Evolutionary conservation across 2,329 filamentous ascomycete genomes (phyloP).

Genomic region (Xylariaceae sp.): DNA sequence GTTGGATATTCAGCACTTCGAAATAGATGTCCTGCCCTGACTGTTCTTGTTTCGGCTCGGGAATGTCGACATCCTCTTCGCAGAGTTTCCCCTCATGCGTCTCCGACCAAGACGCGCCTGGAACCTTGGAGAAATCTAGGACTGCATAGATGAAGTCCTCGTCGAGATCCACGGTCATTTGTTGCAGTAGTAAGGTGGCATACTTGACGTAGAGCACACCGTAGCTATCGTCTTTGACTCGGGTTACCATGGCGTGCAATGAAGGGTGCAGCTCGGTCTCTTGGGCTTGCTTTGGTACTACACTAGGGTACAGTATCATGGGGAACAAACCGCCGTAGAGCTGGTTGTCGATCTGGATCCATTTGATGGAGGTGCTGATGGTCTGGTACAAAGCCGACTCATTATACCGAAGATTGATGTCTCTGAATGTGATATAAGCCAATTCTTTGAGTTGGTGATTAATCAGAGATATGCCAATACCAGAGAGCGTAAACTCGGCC

Average conservation of each 20-base stretch:
- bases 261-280: slow-evolving; percentile 97
- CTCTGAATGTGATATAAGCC: slow-evolving; percentile 87
- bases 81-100: slow-evolving; percentile 77
- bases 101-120: slow-evolving; percentile 82
- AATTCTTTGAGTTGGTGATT: slow-evolving; percentile 89
- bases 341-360: slow-evolving; percentile 99
- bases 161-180: slow-evolving; percentile 97
- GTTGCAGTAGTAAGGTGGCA: slow-evolving; percentile 85
- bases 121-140: slow-evolving; percentile 89
- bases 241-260: slow-evolving; percentile 83
- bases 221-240: slow-evolving; percentile 97
- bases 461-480: slow-evolving; percentile 88
- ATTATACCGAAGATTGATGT: slow-evolving; percentile 84
- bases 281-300: slow-evolving; percentile 93
- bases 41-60: slow-evolving; percentile 81
- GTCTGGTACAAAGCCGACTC: slow-evolving; percentile 95
- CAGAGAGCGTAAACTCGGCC: slow-evolving; percentile 81
- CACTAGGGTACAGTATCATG: slow-evolving; percentile 93
- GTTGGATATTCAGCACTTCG: slow-evolving; percentile 92
- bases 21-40: slow-evolving; percentile 95
- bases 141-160: slow-evolving; percentile 98
- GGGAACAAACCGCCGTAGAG: slow-evolving; percentile 98
- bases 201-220: slow-evolving; percentile 99
- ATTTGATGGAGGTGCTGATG: slow-evolving; percentile 85
- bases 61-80: slow-evolving; percentile 85